A percentile compares a stretch with the other conserved stretches of the same genome.
Evolutionary conservation across 371 early-diverging fungal species (phyloP).

Genomic region (Mucor saturninus): DNA sequence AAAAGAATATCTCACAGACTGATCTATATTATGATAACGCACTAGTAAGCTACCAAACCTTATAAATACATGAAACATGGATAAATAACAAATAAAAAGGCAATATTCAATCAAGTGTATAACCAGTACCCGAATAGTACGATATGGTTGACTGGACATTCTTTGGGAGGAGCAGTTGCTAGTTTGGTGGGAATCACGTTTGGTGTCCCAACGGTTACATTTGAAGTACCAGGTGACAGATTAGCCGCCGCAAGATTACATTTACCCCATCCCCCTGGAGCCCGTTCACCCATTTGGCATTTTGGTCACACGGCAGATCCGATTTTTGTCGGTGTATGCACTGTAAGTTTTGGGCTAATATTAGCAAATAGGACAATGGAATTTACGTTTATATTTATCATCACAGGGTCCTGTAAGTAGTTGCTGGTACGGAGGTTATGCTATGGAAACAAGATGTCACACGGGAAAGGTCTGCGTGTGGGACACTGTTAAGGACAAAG

Average conservation of each 20-base stretch:
- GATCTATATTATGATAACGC: conserved; percentile 87
- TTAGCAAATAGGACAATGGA: background rate
- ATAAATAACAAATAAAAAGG: conserved; percentile 15
- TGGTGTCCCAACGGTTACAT: conserved; percentile 86
- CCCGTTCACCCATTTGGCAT: conserved; percentile 84
- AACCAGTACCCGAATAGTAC: conserved; percentile 70
- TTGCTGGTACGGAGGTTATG: conserved; percentile 93
- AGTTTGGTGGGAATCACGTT: conserved; percentile 84
- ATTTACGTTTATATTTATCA: background rate
- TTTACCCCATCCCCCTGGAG: conserved; percentile 65
- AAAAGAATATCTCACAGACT: conserved; percentile 57
- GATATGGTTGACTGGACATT: conserved; percentile 93
- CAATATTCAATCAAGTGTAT: conserved; percentile 54
- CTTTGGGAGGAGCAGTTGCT: conserved; percentile 89
- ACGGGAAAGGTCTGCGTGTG: conserved; percentile 68
- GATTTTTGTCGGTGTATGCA: conserved; percentile 89
- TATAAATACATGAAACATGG: background rate
- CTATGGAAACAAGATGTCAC: conserved; percentile 77
- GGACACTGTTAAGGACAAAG: conserved; percentile 69
- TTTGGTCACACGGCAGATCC: conserved; percentile 95
- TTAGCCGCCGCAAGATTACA: conserved; percentile 83
- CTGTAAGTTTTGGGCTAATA: conserved; percentile 37
- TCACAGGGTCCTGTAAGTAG: conserved; percentile 67
- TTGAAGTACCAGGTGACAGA: conserved; percentile 89
- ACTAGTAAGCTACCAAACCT: conserved; percentile 48